phyloP scores from a whole-genome alignment of 1,284 basidiomycete species.

The Xerocomus amazonicus region DNA sequence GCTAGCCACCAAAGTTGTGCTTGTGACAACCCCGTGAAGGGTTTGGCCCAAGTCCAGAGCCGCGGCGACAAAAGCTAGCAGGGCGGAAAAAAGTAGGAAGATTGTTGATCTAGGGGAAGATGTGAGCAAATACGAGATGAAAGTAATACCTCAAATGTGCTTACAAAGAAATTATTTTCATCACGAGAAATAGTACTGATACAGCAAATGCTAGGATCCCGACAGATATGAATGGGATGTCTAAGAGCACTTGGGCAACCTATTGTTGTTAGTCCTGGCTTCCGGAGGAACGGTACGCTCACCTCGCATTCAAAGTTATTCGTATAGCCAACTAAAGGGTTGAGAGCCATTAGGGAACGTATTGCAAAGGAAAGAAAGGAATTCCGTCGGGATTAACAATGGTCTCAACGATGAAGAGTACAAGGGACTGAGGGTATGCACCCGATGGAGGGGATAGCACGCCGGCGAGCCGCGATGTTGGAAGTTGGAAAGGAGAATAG shows the following conservation, averaged over 20 bases:
- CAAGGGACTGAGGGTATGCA: background rate
- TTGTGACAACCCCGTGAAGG: constrained; percentile 39
- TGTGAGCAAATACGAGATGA: constrained; percentile 3
- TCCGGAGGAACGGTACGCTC: constrained; percentile 6
- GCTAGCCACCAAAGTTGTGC: constrained; percentile 24
- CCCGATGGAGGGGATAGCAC: no score
- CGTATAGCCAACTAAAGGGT: no score
- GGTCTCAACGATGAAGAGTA: background rate
- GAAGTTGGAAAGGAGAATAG: background rate
- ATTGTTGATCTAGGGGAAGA: constrained; percentile 42
- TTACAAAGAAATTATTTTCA: constrained; percentile 57
- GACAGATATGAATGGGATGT: constrained; percentile 65
- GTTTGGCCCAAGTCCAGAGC: constrained; percentile 63
- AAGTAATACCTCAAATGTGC: constrained; percentile 26
- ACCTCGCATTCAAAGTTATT: constrained; percentile 30
- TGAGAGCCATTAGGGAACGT: constrained; percentile 23
- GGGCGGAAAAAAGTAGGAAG: constrained; percentile 54
- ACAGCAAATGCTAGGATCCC: constrained; percentile 65
- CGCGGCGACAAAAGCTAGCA: constrained; percentile 59
- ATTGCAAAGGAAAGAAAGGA: constrained; percentile 14
- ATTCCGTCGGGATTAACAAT: background rate
- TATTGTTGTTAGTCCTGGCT: constrained; percentile 28
- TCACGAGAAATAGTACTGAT: constrained; percentile 56
- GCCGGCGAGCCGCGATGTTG: no score
- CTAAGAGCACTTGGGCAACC: constrained; percentile 58